Evolutionary conservation across 768 basidiomycete species (phyloP).

Genomic region (Mycena haematopus): DNA sequence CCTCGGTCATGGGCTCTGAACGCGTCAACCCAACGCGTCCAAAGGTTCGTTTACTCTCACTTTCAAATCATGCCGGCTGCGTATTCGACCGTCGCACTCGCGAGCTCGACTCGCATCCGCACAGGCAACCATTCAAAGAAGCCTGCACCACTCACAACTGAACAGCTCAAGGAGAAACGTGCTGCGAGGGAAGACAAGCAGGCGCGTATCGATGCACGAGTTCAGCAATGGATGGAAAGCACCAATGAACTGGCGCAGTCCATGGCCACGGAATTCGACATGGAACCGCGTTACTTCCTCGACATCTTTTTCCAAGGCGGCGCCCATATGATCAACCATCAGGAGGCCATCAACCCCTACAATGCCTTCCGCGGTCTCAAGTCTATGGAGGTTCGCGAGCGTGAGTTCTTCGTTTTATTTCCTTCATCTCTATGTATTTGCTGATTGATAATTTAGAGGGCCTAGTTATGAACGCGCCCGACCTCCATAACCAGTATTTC

Average conservation of each 20-base stretch:
- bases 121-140: constrained; percentile 1
- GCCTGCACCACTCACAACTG: constrained; percentile 1
- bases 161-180: background rate
- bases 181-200: background rate
- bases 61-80: background rate
- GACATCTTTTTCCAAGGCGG: constrained; percentile 19
- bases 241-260: background rate
- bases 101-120: background rate
- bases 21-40: too few species aligned
- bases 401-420: background rate
- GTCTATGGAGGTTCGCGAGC: background rate
- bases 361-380: background rate
- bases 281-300: constrained; percentile 9
- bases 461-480: too few species aligned
- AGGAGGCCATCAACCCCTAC: constrained; percentile 8
- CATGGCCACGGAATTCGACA: background rate
- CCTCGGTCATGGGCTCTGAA: too few species aligned
- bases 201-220: background rate
- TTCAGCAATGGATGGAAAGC: constrained; percentile 1
- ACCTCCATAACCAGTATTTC: background rate
- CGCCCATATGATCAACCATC: constrained; percentile 17
- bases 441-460: too few species aligned
- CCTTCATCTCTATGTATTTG: too few species aligned
- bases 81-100: background rate
- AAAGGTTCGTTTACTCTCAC: too few species aligned